phyloP scores from a whole-genome alignment of 1,284 basidiomycete genomes.

The Amylostereum areolatum region DNA sequence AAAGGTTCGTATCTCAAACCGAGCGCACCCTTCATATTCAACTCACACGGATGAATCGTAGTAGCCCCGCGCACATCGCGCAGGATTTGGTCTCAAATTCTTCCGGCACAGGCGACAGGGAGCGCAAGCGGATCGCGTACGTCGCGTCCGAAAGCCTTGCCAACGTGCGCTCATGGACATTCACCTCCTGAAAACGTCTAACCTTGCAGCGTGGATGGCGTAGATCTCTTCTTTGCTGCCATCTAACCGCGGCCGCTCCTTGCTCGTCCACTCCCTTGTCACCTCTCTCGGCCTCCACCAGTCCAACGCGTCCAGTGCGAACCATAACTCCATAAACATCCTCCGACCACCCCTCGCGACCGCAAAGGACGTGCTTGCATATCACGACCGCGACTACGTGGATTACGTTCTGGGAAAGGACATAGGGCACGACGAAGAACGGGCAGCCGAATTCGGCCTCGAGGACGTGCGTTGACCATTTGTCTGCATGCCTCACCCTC shows the following conservation, averaged over 20 bases:
- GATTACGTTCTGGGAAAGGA: slow-evolving; percentile 41
- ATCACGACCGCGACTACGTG: slow-evolving; percentile 55
- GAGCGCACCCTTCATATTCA: no score
- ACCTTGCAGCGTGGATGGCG: slow-evolving; percentile 13
- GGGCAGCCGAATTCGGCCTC: slow-evolving; percentile 49
- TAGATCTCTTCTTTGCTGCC: slow-evolving; percentile 71
- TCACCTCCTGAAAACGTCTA: slow-evolving; percentile 7
- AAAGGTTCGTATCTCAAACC: no score
- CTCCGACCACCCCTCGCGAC: slow-evolving; percentile 50
- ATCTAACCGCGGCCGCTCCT: slow-evolving; percentile 77
- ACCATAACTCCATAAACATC: slow-evolving; percentile 28
- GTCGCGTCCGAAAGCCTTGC: slow-evolving; percentile 54
- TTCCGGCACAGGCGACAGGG: no score
- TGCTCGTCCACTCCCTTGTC: slow-evolving; percentile 72
- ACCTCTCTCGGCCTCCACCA: slow-evolving; percentile 50
- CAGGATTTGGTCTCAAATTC: no score
- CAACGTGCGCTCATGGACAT: slow-evolving; percentile 26
- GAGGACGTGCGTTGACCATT: slow-evolving; percentile 48
- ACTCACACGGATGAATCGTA: no score
- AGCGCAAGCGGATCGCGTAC: slow-evolving; percentile 30
- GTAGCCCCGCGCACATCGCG: no score
- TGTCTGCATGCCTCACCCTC: neutral
- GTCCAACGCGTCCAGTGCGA: slow-evolving; percentile 13
- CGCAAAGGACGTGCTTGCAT: slow-evolving; percentile 42
- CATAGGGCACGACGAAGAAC: slow-evolving; percentile 16